Evolutionary conservation across 805 yeast species (phyloP), one percentile per base, ranked within the genome.

Genomic region (Ogataea nakhonphanomensis): DNA sequence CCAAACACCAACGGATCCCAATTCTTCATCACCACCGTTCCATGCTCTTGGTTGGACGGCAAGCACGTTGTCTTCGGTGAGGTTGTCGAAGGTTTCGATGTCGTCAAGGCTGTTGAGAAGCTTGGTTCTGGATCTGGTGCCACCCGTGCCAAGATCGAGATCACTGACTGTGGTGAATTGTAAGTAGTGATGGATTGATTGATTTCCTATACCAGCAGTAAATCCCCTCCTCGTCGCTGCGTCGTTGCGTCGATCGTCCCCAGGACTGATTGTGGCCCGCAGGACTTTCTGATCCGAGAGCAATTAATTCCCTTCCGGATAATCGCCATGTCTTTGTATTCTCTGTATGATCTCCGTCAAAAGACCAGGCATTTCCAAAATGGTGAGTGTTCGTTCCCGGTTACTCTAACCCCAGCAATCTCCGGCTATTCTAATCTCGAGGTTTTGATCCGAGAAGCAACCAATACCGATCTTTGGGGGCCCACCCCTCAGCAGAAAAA

Each of bases 1-100:
- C 91, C 91, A 66, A 83, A 84, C 78, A 84, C 95, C 63, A 87
- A 87, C 63, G 93, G 95, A 17, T 84, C 95, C 20, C 96, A 87
- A 68, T 87, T 87, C 69, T 87, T 86, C 71, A 81, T 87, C 62
- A 84, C 95, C 55, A 83, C 90, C 40, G 88, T 81, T 34, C 74
- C 80, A 55, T 74, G 82, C 55, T 81, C 86, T 49, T 82, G 87
- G 86, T 76, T 81, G 64, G 86, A 81, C 58, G 89, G 88, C 46
- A 77, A 76, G 61, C 89, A 81, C 67, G 85, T 79, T 62, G 89
- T 81, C 41, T 81, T 80, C 50, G 89, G 89, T 65, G 87, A 81
- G 69, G 87, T 81, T 41, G 62, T 69, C 45, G 81, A 79, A 41
- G 88, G 88, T 59, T 70, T 67, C 61, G 66, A 62, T 34, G 70